Base-by-base conservation (phyloP, 2,329 filamentous ascomycete species). In the Fusarium concolor region DNA sequence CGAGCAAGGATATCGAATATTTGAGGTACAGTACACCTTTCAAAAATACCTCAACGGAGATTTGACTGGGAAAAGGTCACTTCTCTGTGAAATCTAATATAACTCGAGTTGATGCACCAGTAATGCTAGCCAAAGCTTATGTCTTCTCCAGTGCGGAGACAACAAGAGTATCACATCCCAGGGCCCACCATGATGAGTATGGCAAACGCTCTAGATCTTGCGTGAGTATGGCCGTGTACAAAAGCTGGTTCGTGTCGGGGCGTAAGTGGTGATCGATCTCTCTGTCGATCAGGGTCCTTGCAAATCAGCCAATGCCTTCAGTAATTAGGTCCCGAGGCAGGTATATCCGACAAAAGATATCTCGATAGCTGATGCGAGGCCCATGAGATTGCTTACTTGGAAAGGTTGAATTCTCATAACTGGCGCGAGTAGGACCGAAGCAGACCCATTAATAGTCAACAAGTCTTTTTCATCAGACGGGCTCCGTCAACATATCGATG, bases 221-320 rank as follows among this genome's bases (percentile, higher is more conserved):
- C 17, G 12, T 53, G 17, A 26, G 26, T 26, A 26, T 14, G 12
- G 42, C 28, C 38, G 11, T 56, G 33, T 49, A 42, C 37, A 43
- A 49, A 35, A 28, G 35, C 20, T 20, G n/a, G 20, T 29, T 51
- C 20, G 47, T 14, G 47, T 45, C 54, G 42, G 38, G 35, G 38
- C 41, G 43, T 45, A 22, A 55, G 26, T 52, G 42, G 49, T 20
- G 35, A 49, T 31, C 33, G 37, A 54, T 49, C 45, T 28, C 37
- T 35, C 50, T 56, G 67, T 50, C 59, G 67, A 70, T 70, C 67
- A 70, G 67, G 67, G 67, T 68, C 63, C 45, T 61, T 47, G 20
- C 41, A 39, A 51, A 47, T 37, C 43, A 49, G 22, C 58, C 35
- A 11, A 33, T 46, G 35, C 37, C 37, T 52, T 42, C 33, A 39